Base-by-base conservation (phyloP, 345 rosid species). In the Gossypium herbaceum region DNA sequence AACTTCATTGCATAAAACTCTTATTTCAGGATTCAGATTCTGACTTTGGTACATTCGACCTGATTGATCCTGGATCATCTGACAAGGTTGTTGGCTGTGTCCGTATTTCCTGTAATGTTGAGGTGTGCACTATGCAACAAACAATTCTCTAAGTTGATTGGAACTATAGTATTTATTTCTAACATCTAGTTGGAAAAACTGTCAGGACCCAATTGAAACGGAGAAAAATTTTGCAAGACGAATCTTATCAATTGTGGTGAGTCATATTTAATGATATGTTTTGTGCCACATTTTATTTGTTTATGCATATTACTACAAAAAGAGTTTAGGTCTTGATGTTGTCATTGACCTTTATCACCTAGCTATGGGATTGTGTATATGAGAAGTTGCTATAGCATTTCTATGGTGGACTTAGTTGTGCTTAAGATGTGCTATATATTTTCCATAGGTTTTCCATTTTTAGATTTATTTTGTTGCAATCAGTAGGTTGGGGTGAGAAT, bases 191-290 rank as follows among this genome's bases (percentile, higher is more conserved):
- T 74, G 44, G 25, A 79, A 71, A 62, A 22, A 34, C 70, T 82
- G 75, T 50, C 83, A 92, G 98, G 98, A 94, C 80, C 98, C 97
- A 69, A 48, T 86, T 61, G 98, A 94, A 81, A 91, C 97, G 0
- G 94, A 94, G 86, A 94, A 80, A 84, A 75, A 86, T 64, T 92
- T 94, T 88, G 94, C 95, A 55, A 91, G 86, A 63, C 92, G 95
- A 68, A 88, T 94, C 72, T 85, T 94, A 82, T 88, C 97, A 51
- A 84, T 94, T 59, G 89, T 92, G 94, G 98, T 94, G 88, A 74
- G 89, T 63, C 52, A 47, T 24, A 48, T 51, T 72, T 54, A 56
- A 65, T 68, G 22, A 12, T 76, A 48, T 56, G 27, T 73, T 64
- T 57, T 34, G 67, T 80, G 15, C 20, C 27, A 39, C 22, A 22